Conservation (phyloP, 441 rosid genomes). For the Capsella rubella region DNA sequence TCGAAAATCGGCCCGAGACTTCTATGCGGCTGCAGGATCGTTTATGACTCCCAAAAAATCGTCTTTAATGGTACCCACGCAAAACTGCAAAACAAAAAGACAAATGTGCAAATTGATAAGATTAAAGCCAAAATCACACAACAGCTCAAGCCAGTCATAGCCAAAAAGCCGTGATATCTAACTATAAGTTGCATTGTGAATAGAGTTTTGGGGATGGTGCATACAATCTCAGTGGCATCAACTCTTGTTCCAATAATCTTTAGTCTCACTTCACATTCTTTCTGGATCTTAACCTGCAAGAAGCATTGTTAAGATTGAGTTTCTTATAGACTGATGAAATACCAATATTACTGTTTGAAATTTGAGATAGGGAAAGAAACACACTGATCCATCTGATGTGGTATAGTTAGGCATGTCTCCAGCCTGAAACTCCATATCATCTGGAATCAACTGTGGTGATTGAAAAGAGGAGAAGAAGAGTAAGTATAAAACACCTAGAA, state of each 20-base stretch:
- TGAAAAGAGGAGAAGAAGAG: conserved; percentile 11
- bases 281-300: conserved; percentile 86
- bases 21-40: conserved; percentile 74
- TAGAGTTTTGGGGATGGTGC: conserved; percentile 35
- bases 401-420: conserved; percentile 95
- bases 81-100: conserved; percentile 63
- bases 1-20: conserved; percentile 11
- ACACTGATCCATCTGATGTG: conserved; percentile 89
- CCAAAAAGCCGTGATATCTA: not conserved
- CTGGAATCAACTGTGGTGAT: conserved; percentile 75
- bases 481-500: not conserved
- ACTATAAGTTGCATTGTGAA: conserved; percentile 16
- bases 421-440: conserved; percentile 95
- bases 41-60: conserved; percentile 97
- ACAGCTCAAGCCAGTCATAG: not conserved
- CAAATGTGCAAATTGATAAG: not conserved
- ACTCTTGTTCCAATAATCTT: conserved; percentile 96
- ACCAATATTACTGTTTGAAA: not conserved
- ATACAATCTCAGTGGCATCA: conserved; percentile 91
- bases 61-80: conserved; percentile 95
- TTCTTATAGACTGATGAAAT: conserved; percentile 27
- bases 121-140: conserved; percentile 10
- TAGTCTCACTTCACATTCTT: conserved; percentile 89
- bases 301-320: conserved; percentile 20
- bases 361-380: conserved; percentile 30